phyloP scores from a whole-genome alignment of 2,329 filamentous ascomycete genomes.

The Epichloe hybrida region DNA sequence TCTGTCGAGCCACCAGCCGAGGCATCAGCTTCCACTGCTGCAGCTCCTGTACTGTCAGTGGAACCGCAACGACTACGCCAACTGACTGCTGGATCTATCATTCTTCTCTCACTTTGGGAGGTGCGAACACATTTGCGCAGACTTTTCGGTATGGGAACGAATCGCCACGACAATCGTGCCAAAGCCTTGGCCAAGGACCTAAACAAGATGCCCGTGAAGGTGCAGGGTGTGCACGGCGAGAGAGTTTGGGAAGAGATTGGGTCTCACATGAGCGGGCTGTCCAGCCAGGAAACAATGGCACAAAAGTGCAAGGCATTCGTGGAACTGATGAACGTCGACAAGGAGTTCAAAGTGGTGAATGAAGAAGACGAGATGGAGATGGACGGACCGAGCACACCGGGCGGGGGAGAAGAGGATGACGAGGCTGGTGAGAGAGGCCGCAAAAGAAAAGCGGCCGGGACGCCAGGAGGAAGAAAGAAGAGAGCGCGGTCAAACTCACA shows the following conservation, averaged over 20 bases:
- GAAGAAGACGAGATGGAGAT: constrained; percentile 44
- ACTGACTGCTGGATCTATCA: constrained; percentile 62
- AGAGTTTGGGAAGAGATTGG: constrained; percentile 66
- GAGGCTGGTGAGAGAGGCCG: constrained; percentile 35
- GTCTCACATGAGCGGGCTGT: constrained; percentile 51
- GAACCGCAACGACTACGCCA: constrained; percentile 51
- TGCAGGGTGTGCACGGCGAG: constrained; percentile 64
- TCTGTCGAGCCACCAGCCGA: not conserved
- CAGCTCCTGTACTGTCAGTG: constrained; percentile 19
- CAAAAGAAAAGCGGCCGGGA: constrained; percentile 39
- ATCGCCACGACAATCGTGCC: constrained; percentile 46
- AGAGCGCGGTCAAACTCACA: constrained; percentile 40
- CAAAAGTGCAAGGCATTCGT: constrained; percentile 64
- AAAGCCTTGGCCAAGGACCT: constrained; percentile 65
- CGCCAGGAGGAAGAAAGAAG: constrained; percentile 45
- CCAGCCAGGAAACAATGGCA: constrained; percentile 56
- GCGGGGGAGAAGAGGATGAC: constrained; percentile 37
- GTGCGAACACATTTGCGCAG: constrained; percentile 68
- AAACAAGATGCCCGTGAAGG: constrained; percentile 62
- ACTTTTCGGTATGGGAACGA: constrained; percentile 59
- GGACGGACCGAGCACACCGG: constrained; percentile 36
- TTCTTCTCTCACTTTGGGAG: constrained; percentile 76
- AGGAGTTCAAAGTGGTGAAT: constrained; percentile 61
- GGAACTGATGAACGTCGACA: constrained; percentile 64
- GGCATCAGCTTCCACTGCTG: not conserved